phyloP scores from a whole-genome alignment of 2,329 filamentous ascomycete genomes.

The Penicillium expansum region DNA sequence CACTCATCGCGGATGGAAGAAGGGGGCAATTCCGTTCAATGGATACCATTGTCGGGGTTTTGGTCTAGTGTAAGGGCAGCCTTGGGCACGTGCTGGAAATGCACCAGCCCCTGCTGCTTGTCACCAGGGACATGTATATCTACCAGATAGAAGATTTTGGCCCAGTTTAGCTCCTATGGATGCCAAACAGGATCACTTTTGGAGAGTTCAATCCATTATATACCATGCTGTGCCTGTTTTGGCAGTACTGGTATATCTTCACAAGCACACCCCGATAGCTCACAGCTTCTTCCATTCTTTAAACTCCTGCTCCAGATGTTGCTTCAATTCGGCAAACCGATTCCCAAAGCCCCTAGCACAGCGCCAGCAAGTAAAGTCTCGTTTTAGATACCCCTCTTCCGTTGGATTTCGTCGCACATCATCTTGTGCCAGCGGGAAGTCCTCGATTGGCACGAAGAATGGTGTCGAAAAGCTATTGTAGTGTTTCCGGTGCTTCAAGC shows the following conservation, averaged over 20 bases:
- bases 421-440: slow-evolving; percentile 70
- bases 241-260: not conserved
- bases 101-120: slow-evolving; percentile 7
- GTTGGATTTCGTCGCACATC: slow-evolving; percentile 62
- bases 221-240: slow-evolving; percentile 1
- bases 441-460: slow-evolving; percentile 75
- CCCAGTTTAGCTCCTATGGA: slow-evolving; percentile 4
- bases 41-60: slow-evolving; percentile 2
- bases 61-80: slow-evolving; percentile 4
- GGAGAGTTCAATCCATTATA: slow-evolving; percentile 3
- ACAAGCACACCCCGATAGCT: slow-evolving; percentile 11
- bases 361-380: slow-evolving; percentile 77
- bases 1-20: not conserved
- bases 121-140: slow-evolving; percentile 18
- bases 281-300: slow-evolving; percentile 68
- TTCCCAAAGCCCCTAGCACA: slow-evolving; percentile 73
- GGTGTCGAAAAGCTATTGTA: slow-evolving; percentile 87
- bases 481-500: slow-evolving; percentile 76
- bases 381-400: slow-evolving; percentile 58
- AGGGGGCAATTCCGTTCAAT: slow-evolving; percentile 6
- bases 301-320: slow-evolving; percentile 73
- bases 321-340: slow-evolving; percentile 69
- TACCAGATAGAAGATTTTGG: slow-evolving; percentile 13
- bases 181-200: slow-evolving; percentile 4
- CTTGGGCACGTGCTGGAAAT: slow-evolving; percentile 17